phyloP scores from a whole-genome alignment of 257 asterid species.

The Rhazya stricta region DNA sequence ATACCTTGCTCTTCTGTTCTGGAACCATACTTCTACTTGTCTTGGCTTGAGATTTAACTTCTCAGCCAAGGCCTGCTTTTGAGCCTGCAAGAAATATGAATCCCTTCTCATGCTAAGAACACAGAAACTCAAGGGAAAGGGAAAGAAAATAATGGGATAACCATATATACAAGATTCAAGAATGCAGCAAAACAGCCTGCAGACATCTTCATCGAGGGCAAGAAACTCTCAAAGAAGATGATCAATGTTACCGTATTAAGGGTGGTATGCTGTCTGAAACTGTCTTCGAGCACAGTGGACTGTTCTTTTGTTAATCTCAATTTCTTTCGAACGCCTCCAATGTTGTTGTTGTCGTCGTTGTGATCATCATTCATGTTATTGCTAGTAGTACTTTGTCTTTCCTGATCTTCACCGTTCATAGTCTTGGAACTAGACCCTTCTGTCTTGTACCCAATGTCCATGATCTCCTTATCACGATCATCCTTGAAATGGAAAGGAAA shows the following conservation, averaged over 20 bases:
- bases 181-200: not conserved
- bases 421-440: constrained; percentile 25
- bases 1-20: constrained; percentile 88
- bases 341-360: not conserved
- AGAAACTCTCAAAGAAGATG: too few species aligned
- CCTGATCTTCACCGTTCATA: constrained; percentile 8
- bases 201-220: too few species aligned
- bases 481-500: constrained; percentile 8
- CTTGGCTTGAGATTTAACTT: constrained; percentile 71
- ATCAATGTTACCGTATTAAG: constrained; percentile 25
- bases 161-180: not conserved
- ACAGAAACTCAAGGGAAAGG: not conserved
- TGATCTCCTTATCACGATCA: not conserved
- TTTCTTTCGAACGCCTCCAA: constrained; percentile 27
- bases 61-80: constrained; percentile 67
- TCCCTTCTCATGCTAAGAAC: not conserved
- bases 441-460: constrained; percentile 5
- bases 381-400: constrained; percentile 8
- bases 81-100: constrained; percentile 40
- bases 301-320: constrained; percentile 32
- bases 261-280: constrained; percentile 35
- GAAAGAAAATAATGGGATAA: too few species aligned
- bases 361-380: not conserved
- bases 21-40: constrained; percentile 98
- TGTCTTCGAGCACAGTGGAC: constrained; percentile 29